A percentile compares a stretch with the other conserved stretches of the same genome.
Conservation (phyloP, 1,139 yeast genomes). For the Komagataea norvegica region DNA sequence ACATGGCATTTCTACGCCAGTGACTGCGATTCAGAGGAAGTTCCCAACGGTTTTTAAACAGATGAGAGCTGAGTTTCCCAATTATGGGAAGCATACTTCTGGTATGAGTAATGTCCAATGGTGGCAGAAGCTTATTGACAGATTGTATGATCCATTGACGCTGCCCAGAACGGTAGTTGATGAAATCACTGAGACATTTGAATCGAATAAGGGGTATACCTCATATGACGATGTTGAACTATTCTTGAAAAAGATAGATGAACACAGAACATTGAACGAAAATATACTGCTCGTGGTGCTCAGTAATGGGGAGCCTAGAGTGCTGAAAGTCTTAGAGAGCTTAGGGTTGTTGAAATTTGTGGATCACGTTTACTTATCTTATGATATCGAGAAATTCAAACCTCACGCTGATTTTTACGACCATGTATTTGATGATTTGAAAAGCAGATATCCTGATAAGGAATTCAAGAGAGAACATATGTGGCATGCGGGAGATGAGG, state of each 20-base stretch:
- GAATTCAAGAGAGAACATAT: conserved; percentile 23
- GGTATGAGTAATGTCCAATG: conserved; percentile 39
- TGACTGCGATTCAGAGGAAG: conserved; percentile 26
- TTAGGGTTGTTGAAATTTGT: conserved; percentile 42
- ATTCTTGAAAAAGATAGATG: conserved; percentile 31
- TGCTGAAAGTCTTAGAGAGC: conserved; percentile 39
- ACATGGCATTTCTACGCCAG: conserved; percentile 40
- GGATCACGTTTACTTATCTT: conserved; percentile 44
- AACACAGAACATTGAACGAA: conserved; percentile 18
- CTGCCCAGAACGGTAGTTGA: conserved; percentile 29
- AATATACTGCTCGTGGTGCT: conserved; percentile 40
- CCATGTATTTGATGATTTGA: conserved; percentile 31
- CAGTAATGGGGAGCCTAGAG: conserved; percentile 59
- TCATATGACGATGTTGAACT: conserved; percentile 52
- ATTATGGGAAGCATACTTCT: conserved; percentile 46
- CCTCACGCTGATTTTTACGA: conserved; percentile 49
- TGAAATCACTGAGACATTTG: conserved; percentile 44
- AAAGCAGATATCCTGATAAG: conserved; percentile 11
- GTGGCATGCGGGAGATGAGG: conserved; percentile 70
- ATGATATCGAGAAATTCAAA: conserved; percentile 49
- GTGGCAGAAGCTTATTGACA: conserved; percentile 53
- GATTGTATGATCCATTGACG: conserved; percentile 35
- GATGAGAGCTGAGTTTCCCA: conserved; percentile 41
- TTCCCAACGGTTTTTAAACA: conserved; percentile 31
- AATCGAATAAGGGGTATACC: conserved; percentile 44